Evolutionary conservation across 169 alveolate species (phyloP), one percentile per base, ranked within the genome.

Genomic region (Cryptosporidium ubiquitum): DNA sequence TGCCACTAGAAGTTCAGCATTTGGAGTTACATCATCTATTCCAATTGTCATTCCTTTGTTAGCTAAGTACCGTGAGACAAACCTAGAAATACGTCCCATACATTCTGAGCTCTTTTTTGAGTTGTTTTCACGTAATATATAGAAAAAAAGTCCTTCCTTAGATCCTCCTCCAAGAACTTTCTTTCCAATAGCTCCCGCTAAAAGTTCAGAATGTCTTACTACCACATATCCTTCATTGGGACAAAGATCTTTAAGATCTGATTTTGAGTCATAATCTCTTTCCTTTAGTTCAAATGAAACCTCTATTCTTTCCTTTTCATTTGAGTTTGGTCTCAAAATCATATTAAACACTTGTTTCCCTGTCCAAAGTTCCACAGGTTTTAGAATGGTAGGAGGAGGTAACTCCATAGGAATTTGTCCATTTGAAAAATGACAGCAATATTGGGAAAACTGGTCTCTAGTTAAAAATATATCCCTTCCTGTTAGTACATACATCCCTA

Each of bases 31-130:
- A 91, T 98, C 99, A 58, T 97, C 98, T n/a, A 98, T 95, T 1
- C 99, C 99, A n/a, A 98, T 96, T 10, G 99, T 96, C 98, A 98
- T 96, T 35, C 99, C 99, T 86, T 95, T 94, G 68, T 97, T 95
- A 37, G 98, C 93, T 44, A 98, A 92, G 97, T 99, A 98, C 69
- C 99, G 92, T 60, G 99, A 95, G 35, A 98, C 91, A 35, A 98
- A 95, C 93, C 97, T 97, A 9, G 99, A 96, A 26, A 98, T 92
- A 91, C 99, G 96, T 18, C 96, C 94, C 99, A 98, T 96, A 92
- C 98, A 95, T 69, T 94, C 95, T 1, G 99, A 97, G 5, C 99
- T 98, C 58, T 95, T 93, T 58, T 94, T 91, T 29, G 95, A 79
- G 39, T 96, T 95, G 85, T 97, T 96, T 70, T 98, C 98, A 68